Evolutionary conservation across 2,329 filamentous ascomycete species (phyloP).

Genomic region (Aspergillus melleus): DNA sequence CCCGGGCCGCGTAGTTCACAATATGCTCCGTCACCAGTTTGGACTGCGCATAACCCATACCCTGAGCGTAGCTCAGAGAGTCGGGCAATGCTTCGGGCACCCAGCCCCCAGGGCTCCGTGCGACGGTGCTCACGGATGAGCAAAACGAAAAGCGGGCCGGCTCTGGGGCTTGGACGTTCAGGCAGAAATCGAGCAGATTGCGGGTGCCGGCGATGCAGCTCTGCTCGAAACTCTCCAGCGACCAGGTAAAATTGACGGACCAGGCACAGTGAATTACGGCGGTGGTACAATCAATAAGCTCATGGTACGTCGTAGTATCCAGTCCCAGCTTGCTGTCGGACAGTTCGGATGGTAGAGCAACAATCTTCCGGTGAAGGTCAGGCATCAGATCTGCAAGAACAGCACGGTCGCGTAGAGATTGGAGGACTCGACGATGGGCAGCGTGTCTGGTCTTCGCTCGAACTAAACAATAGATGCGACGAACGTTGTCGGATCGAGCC

Average conservation of each 20-base stretch:
- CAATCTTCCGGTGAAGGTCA: constrained; percentile 37
- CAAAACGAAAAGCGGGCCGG: constrained; percentile 36
- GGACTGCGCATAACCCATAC: constrained; percentile 41
- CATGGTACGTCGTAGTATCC: constrained; percentile 37
- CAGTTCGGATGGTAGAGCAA: constrained; percentile 51
- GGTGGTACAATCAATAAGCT: constrained; percentile 45
- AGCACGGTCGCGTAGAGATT: constrained; percentile 40
- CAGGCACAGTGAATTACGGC: constrained; percentile 66
- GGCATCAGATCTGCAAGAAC: constrained; percentile 12
- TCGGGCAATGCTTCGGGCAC: constrained; percentile 38
- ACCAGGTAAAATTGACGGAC: constrained; percentile 64
- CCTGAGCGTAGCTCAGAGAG: constrained; percentile 35
- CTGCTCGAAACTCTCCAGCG: constrained; percentile 55
- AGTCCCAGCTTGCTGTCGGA: constrained; percentile 52
- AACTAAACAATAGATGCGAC: constrained; percentile 56
- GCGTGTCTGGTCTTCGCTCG: constrained; percentile 47
- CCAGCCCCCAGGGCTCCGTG: constrained; percentile 22
- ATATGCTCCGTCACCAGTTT: constrained; percentile 39
- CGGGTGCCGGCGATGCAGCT: constrained; percentile 53
- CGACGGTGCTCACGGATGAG: constrained; percentile 49
- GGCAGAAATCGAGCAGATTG: constrained; percentile 43
- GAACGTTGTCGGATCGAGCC: constrained; percentile 32
- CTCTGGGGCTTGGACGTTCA: constrained; percentile 21
- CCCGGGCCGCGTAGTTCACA: constrained; percentile 18
- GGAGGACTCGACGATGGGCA: constrained; percentile 45